phyloP scores from a whole-genome alignment of 2,329 filamentous ascomycete genomes.

The Clathrospora elynae region DNA sequence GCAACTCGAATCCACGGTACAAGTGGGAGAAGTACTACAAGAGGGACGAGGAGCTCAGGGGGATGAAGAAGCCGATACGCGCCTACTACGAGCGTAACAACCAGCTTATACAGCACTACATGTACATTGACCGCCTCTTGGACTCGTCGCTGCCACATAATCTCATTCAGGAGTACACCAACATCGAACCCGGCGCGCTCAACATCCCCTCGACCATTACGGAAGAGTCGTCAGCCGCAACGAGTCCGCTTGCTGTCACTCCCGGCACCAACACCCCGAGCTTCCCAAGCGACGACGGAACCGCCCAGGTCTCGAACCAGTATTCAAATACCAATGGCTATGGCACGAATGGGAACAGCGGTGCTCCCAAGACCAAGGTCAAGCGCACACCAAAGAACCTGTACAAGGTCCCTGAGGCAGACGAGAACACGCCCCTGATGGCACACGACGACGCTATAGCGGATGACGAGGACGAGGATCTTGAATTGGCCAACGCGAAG shows the following conservation, averaged over 20 bases:
- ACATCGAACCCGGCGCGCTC: slow-evolving; percentile 62
- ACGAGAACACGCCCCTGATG: slow-evolving; percentile 69
- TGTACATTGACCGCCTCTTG: slow-evolving; percentile 88
- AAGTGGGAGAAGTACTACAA: slow-evolving; percentile 87
- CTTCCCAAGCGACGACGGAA: slow-evolving; percentile 21
- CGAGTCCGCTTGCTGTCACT: slow-evolving; percentile 23
- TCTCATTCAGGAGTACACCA: slow-evolving; percentile 85
- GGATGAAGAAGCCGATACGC: slow-evolving; percentile 74
- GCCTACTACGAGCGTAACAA: slow-evolving; percentile 90
- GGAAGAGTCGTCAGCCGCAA: slow-evolving; percentile 62
- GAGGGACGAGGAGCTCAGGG: slow-evolving; percentile 72
- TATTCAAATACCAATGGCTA: slow-evolving; percentile 43
- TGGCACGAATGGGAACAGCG: slow-evolving; percentile 16
- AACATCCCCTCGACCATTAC: slow-evolving; percentile 74
- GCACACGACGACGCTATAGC: slow-evolving; percentile 50
- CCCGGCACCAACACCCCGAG: slow-evolving; percentile 25
- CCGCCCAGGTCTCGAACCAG: slow-evolving; percentile 16
- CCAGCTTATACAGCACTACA: slow-evolving; percentile 84
- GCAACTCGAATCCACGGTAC: slow-evolving; percentile 84
- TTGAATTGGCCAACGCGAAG: slow-evolving; percentile 54
- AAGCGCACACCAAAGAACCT: slow-evolving; percentile 76
- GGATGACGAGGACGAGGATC: slow-evolving; percentile 53
- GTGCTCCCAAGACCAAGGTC: slow-evolving; percentile 39
- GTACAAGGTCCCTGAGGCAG: slow-evolving; percentile 68
- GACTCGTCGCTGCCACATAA: slow-evolving; percentile 93